Evolutionary conservation across 352 stramenopile genomes (phyloP), one percentile per base, ranked within the genome.

Genomic region (Pythium pectinolyticum): DNA sequence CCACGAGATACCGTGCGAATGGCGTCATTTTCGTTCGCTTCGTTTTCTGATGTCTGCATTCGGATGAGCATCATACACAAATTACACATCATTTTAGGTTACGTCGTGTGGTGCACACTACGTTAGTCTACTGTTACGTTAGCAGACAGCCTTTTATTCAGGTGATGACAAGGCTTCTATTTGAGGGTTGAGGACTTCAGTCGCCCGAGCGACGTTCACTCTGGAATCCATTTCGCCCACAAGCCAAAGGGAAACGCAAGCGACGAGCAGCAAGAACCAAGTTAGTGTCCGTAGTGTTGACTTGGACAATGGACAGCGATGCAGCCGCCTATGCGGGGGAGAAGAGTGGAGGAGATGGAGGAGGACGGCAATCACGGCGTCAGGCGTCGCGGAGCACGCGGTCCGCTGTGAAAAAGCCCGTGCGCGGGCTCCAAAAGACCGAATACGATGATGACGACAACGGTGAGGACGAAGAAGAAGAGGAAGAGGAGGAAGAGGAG

Each of bases 1-100:
- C 65, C 58, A 79, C 70, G 61, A 92, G 57, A 67, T 84, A 92
- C 56, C 72, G 70, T 25, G 59, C 74, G 59, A 88, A 76, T 59
- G 67, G 68, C 39, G 74, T 78, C 74, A 88, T 74, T 8, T 48
- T 56, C 15, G 12, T 39, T 20, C 27, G n/a, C n/a, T n/a, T n/a
- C n/a, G n/a, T n/a, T n/a, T n/a, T n/a, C n/a, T n/a, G n/a, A n/a
- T n/a, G n/a, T n/a, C n/a, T n/a, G n/a, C n/a, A n/a, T n/a, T n/a
- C n/a, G n/a, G n/a, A n/a, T n/a, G n/a, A n/a, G 32, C 32, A 39
- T 39, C 32, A 14, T 14, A 39, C 32, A 39, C 8, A 39, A 39
- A 39, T 39, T 37, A 14, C 19, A 53, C 47, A 40, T 35, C 15
- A 53, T 5, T 37, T 35, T 27, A 12, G 15, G 27, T 14, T 39